Base-by-base conservation (phyloP, 75 land plant genomes). In the Adiantum capillusveneris region DNA sequence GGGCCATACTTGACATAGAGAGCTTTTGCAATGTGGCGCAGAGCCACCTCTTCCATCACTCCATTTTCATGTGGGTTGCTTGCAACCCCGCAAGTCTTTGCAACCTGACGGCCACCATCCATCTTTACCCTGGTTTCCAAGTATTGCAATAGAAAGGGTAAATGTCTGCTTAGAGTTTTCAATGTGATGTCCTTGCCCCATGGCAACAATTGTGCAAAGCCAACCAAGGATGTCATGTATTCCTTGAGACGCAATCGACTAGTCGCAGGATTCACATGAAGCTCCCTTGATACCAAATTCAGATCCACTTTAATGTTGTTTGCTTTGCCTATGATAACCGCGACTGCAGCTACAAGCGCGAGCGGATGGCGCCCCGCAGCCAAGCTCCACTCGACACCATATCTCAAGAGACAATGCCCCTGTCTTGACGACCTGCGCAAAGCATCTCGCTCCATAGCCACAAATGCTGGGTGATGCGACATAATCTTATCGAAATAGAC, bases 181-280 rank as follows among this genome's bases (percentile, higher is more conserved):
- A 44, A 34, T 2, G 61, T 83, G 36, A 89, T 70, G 64, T 89
- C 90, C 60, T 78, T 55, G 0, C 95, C 95, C 95, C 95, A 89
- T 16, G 95, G 95, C 52, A 71, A 29, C 51, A 72, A 43, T 3
- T 27, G 16, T 52, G 12, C 25, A 20, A 30, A 51, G 25, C 56
- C 6, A 42, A 39, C 13, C 58, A 65, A 56, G 17, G 22, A 42
- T 26, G 61, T 65, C 64, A 64, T 34, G 13, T 83, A 63, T 57
- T 90, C 96, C 57, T 64, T 79, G 46, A 64, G 68, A 34, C 96
- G 62, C 42, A 37, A 24, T 29, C 56, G 71, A 55, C 77, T 65
- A 0, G 91, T 86, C 6, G 28, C 6, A 25, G 62, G 46, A 0
- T 31, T 29, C 1, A 65, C 81, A 54, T 65, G 29, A 0, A 84